Evolutionary conservation across 257 asterid species (phyloP).

Genomic region (Apocynum venetum): DNA sequence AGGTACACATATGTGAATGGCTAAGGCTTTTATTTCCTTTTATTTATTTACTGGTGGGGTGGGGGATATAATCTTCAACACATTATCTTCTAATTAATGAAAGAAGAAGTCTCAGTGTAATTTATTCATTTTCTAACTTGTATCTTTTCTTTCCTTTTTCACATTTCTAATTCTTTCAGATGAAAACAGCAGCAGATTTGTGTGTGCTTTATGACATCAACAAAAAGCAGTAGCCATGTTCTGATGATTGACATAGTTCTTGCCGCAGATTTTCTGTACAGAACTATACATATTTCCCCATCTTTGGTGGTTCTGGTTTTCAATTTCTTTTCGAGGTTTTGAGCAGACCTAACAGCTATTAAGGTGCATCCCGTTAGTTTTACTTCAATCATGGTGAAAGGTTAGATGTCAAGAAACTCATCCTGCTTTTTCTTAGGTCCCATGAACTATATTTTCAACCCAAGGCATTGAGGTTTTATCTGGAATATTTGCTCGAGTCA

Average conservation of each 20-base stretch:
- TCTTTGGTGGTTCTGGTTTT: background rate
- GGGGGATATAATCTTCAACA: background rate
- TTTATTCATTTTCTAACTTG: background rate
- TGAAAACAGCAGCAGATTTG: conserved; percentile 91
- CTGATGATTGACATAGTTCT: background rate
- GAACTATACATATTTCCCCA: conserved; percentile 1
- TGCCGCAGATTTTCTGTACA: background rate
- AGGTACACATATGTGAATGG: conserved; percentile 37
- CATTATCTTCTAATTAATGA: background rate
- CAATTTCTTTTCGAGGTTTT: background rate
- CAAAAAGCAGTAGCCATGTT: conserved; percentile 50
- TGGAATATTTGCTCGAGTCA: background rate
- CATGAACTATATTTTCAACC: background rate
- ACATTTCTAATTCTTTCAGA: conserved; percentile 35
- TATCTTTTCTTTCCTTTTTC: background rate
- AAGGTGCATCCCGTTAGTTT: background rate
- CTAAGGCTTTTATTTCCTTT: background rate
- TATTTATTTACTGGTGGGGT: background rate
- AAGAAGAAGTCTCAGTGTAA: background rate
- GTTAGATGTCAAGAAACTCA: background rate
- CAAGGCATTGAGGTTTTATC: background rate
- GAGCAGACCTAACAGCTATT: background rate
- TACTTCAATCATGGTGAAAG: background rate
- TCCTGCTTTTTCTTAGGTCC: background rate
- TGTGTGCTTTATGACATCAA: conserved; percentile 77